A percentile compares a stretch with the other conserved stretches of the same genome.
phyloP scores from a whole-genome alignment of 345 rosid genomes.

The Murraya koenigii region DNA sequence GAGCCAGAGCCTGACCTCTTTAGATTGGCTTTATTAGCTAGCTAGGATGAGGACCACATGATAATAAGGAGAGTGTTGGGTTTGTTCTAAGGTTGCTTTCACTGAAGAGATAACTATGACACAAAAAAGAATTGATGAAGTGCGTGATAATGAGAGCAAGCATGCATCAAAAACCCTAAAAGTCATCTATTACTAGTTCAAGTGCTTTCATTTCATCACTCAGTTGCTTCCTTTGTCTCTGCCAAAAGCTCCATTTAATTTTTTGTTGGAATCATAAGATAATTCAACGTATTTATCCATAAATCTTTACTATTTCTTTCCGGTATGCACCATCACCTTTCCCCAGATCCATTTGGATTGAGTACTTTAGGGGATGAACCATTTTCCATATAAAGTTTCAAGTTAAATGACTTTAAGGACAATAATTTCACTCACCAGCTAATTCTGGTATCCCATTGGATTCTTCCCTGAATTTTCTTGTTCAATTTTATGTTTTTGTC shows the following conservation, averaged over 20 bases:
- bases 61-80: constrained; percentile 31
- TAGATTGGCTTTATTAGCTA: constrained; percentile 40
- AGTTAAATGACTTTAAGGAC: constrained; percentile 14
- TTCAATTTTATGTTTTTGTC: not conserved
- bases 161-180: constrained; percentile 23
- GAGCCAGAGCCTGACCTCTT: constrained; percentile 20
- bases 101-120: constrained; percentile 50
- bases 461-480: not conserved
- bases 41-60: constrained; percentile 68
- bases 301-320: not conserved
- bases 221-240: constrained; percentile 7
- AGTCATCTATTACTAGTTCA: constrained; percentile 8
- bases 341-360: constrained; percentile 14
- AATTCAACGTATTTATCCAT: not conserved
- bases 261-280: not conserved
- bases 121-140: constrained; percentile 22
- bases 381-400: constrained; percentile 21
- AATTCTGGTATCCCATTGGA: not conserved
- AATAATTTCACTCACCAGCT: constrained; percentile 6
- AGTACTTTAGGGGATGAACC: constrained; percentile 32
- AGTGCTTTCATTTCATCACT: constrained; percentile 36
- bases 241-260: not conserved
- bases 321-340: not conserved
- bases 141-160: constrained; percentile 40
- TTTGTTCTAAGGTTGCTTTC: constrained; percentile 81